A percentile compares a stretch with the other conserved stretches of the same genome.
Evolutionary conservation across 2,329 filamentous ascomycete species (phyloP).

Genomic region (Verticillium zaregamsianum): DNA sequence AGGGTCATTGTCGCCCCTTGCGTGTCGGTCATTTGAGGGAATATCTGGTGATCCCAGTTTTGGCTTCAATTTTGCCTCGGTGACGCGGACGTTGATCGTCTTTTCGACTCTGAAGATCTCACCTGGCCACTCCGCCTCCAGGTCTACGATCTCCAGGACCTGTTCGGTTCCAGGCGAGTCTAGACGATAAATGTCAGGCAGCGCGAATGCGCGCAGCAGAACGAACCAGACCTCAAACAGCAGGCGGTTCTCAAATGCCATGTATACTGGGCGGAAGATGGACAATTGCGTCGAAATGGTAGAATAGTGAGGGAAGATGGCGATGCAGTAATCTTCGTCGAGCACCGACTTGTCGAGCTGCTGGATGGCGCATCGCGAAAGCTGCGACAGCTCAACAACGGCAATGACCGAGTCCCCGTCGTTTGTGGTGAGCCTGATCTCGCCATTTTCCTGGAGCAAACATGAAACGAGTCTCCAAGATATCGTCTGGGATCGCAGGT

Average conservation of each 20-base stretch:
- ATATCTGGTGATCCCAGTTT: slow-evolving; percentile 19
- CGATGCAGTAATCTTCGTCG: slow-evolving; percentile 90
- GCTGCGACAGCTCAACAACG: slow-evolving; percentile 79
- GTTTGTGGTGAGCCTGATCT: slow-evolving; percentile 86
- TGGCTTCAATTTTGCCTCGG: slow-evolving; percentile 57
- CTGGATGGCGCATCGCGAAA: slow-evolving; percentile 87
- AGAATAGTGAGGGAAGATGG: slow-evolving; percentile 91
- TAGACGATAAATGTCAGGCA: slow-evolving; percentile 81
- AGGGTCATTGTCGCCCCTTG: slow-evolving; percentile 36
- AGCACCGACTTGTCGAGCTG: slow-evolving; percentile 85
- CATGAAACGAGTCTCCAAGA: slow-evolving; percentile 88
- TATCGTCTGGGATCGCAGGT: slow-evolving; percentile 47
- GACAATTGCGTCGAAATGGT: slow-evolving; percentile 68
- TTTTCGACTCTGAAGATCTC: slow-evolving; percentile 61
- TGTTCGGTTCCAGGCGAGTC: slow-evolving; percentile 39
- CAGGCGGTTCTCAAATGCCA: slow-evolving; percentile 80
- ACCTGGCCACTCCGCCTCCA: slow-evolving; percentile 33
- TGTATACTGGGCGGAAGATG: slow-evolving; percentile 81
- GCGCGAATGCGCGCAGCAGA: slow-evolving; percentile 81
- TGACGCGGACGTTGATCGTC: slow-evolving; percentile 52
- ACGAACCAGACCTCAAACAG: slow-evolving; percentile 99
- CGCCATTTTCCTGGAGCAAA: slow-evolving; percentile 90
- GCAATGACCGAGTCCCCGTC: slow-evolving; percentile 76
- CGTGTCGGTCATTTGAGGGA: slow-evolving; percentile 21
- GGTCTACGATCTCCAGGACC: slow-evolving; percentile 31